Conservation (phyloP, 768 basidiomycete species). For the Pisolithus orientalis region DNA sequence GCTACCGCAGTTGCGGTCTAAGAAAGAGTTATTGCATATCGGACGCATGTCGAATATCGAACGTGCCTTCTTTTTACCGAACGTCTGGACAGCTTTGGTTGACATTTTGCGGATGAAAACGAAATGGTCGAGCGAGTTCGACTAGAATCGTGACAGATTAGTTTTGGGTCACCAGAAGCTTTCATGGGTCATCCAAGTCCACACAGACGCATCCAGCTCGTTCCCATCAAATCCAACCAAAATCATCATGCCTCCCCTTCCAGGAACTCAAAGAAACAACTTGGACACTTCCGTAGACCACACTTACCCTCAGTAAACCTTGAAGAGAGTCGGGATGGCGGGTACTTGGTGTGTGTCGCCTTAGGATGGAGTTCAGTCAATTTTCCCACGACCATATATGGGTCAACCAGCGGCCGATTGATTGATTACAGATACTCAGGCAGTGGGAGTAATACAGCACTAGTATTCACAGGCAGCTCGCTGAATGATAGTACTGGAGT, state of each 20-base stretch:
- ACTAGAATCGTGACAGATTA: slow-evolving; percentile 11
- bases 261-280: background rate
- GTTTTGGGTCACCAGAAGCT: slow-evolving; percentile 1
- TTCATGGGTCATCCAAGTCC: slow-evolving; percentile 31
- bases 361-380: slow-evolving; percentile 3
- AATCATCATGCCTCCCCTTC: background rate
- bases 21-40: slow-evolving; percentile 7
- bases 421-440: background rate
- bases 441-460: background rate
- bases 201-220: slow-evolving; percentile 35
- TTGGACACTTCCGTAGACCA: slow-evolving; percentile 5
- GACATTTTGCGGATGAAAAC: slow-evolving; percentile 48
- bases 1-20: slow-evolving; percentile 98
- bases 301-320: slow-evolving; percentile 36
- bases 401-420: background rate
- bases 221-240: slow-evolving; percentile 17
- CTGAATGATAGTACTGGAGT: no score
- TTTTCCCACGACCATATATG: slow-evolving; percentile 19
- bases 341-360: slow-evolving; percentile 20
- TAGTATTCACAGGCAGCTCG: background rate
- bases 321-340: background rate
- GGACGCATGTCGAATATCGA: background rate
- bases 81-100: slow-evolving; percentile 92
- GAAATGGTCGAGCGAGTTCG: slow-evolving; percentile 13
- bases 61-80: slow-evolving; percentile 98